Percentiles rank a stretch among this genome's conserved stretches.
Evolutionary conservation across 148 eudicot genomes (phyloP).

Genomic region (Amaranthus hypochondriacus): DNA sequence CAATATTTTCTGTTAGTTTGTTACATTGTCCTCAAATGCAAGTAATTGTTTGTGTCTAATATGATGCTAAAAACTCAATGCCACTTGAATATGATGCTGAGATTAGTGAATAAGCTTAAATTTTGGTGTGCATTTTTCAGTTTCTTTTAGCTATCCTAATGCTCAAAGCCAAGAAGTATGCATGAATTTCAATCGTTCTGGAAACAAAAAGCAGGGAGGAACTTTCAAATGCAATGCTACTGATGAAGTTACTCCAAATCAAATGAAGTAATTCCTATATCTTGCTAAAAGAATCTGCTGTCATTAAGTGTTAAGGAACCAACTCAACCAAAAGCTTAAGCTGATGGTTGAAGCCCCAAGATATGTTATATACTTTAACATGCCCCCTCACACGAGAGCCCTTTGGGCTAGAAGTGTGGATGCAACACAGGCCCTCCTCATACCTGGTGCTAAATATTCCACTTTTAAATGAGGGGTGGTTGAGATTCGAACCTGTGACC

Average conservation of each 20-base stretch:
- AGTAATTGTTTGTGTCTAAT: neutral
- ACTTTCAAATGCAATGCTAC: conserved; percentile 59
- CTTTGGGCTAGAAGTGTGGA: too few species aligned
- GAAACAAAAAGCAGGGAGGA: conserved; percentile 79
- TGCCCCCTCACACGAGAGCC: too few species aligned
- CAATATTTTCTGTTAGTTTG: neutral
- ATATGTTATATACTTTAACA: too few species aligned
- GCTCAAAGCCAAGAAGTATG: conserved; percentile 78
- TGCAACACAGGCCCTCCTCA: too few species aligned
- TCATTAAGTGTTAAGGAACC: neutral
- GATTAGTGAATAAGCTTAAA: neutral
- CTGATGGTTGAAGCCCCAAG: too few species aligned
- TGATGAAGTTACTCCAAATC: conserved; percentile 77
- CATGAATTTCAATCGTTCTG: conserved; percentile 76
- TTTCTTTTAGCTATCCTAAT: conserved; percentile 74
- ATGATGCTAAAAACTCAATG: neutral
- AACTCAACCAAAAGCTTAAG: too few species aligned
- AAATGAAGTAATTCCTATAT: conserved; percentile 60
- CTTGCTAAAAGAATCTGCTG: neutral
- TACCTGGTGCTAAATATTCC: too few species aligned
- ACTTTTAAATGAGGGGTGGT: too few species aligned
- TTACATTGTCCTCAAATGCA: neutral
- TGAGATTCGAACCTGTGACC: too few species aligned
- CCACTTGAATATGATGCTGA: neutral
- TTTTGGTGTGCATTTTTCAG: conserved; percentile 33